phyloP scores from a whole-genome alignment of 305 asterid genomes.

The Fraxinus xanthoxyloides region DNA sequence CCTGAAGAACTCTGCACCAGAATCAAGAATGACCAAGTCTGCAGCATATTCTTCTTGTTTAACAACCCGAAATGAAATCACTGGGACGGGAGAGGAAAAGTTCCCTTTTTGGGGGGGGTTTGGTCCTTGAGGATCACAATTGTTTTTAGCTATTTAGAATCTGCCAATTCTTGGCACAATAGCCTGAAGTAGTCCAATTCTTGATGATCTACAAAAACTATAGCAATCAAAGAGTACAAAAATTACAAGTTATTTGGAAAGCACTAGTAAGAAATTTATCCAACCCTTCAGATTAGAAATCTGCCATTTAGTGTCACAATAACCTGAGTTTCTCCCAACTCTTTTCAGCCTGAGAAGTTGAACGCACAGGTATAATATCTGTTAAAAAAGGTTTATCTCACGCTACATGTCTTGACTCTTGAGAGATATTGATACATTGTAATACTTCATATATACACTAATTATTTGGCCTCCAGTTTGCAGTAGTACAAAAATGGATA shows the following conservation, averaged over 20 bases:
- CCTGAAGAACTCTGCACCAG: background rate
- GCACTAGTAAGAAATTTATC: background rate
- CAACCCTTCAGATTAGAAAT: background rate
- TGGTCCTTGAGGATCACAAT: background rate
- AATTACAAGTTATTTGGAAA: background rate
- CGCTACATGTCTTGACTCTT: slow-evolving; percentile 3
- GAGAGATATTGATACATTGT: slow-evolving; percentile 1
- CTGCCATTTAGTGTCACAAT: background rate
- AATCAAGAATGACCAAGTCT: background rate
- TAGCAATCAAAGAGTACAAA: background rate
- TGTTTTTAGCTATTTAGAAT: background rate
- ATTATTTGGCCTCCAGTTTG: slow-evolving; percentile 13
- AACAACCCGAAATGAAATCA: background rate
- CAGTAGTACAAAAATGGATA: slow-evolving; percentile 2
- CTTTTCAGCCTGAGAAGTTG: background rate
- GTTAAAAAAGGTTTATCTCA: background rate
- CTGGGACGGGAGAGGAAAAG: no score
- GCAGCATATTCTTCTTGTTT: background rate
- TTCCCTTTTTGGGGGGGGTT: background rate
- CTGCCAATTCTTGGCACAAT: background rate
- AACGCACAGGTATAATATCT: background rate
- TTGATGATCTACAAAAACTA: background rate
- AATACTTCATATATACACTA: slow-evolving; percentile 15
- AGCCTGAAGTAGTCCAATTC: background rate
- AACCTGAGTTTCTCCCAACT: background rate